Conservation (phyloP, 108 stramenopile genomes). For the Discostella stelligeroides region DNA sequence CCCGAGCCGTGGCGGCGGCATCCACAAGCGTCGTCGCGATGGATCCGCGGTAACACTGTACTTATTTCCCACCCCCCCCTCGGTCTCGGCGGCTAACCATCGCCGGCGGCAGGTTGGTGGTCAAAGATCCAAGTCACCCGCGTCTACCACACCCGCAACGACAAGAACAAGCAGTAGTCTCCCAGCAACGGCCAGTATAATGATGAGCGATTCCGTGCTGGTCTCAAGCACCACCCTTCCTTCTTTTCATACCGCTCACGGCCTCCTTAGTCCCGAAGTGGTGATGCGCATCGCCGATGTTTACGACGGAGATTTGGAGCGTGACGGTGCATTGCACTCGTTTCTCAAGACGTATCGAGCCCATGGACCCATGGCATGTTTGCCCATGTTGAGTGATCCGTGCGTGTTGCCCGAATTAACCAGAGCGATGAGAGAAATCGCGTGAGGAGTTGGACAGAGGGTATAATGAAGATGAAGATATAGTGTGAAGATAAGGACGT, state of each 20-base stretch:
- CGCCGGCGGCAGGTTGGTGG: background rate
- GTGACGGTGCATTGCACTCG: constrained; percentile 28
- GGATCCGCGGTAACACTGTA: constrained; percentile 32
- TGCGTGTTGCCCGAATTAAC: constrained; percentile 76
- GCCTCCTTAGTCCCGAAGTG: constrained; percentile 79
- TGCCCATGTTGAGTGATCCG: constrained; percentile 76
- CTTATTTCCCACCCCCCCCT: constrained; percentile 29
- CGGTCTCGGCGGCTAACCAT: constrained; percentile 27
- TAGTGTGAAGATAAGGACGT: background rate
- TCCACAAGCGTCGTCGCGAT: constrained; percentile 21
- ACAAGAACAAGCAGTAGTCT: constrained; percentile 6
- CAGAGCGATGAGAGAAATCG: constrained; percentile 78
- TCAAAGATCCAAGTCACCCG: constrained; percentile 12
- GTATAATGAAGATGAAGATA: background rate
- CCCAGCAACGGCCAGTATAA: background rate
- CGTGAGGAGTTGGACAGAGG: background rate
- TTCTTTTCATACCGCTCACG: constrained; percentile 69
- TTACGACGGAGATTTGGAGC: constrained; percentile 14
- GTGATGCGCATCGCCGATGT: constrained; percentile 72
- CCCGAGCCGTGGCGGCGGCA: too few relatives aligned
- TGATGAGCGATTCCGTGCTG: constrained; percentile 56
- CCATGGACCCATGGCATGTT: constrained; percentile 81
- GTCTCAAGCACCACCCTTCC: constrained; percentile 67
- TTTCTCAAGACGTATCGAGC: constrained; percentile 66
- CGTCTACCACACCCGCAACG: background rate